Evolutionary conservation across 768 basidiomycete species (phyloP), one percentile per base, ranked within the genome.

Genomic region (Boletales sp.): DNA sequence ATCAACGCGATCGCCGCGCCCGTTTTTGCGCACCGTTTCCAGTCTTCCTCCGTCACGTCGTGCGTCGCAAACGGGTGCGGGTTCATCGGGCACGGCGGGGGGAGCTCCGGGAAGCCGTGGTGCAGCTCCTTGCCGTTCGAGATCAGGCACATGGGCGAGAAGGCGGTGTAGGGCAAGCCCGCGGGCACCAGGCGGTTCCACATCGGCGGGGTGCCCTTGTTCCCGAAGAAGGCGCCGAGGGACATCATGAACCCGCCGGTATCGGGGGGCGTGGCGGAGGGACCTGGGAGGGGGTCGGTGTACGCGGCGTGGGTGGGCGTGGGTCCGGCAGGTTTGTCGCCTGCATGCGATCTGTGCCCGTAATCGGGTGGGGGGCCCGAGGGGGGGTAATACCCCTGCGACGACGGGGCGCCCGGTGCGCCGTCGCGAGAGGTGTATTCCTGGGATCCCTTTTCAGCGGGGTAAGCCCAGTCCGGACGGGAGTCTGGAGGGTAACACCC

Each of bases 11-110:
- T n/a, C 35, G n/a, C n/a, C n/a, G n/a, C n/a, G n/a, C n/a, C n/a
- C n/a, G n/a, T n/a, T n/a, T n/a, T n/a, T n/a, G n/a, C n/a, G 18
- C 12, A 77, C 72, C 69, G 66, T 36, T 63, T 57, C 81, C 81
- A 82, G 59, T 82, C 81, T 15, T 61, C 66, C 61, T 81, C 73
- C 0, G 47, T 55, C 4, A 83, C 62, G 55, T 82, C 79, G 59
- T 78, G 76, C 41, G 72, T 65, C 19, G 60, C 56, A 57, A 83
- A 83, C 21, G 80, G 80, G 57, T 83, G 81, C 10, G 71, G 72
- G 15, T 53, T 51, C 9, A 59, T 28, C 28, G 53, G 48, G 5
- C 73, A 68, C 2, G 74, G 73, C 1, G 81, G 81, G 0, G 73
- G 69, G 8, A 71, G 33, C 13, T 57, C 53, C 0, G 74, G 74